phyloP scores from a whole-genome alignment of 805 yeast species.

The Starmerella vitae region DNA sequence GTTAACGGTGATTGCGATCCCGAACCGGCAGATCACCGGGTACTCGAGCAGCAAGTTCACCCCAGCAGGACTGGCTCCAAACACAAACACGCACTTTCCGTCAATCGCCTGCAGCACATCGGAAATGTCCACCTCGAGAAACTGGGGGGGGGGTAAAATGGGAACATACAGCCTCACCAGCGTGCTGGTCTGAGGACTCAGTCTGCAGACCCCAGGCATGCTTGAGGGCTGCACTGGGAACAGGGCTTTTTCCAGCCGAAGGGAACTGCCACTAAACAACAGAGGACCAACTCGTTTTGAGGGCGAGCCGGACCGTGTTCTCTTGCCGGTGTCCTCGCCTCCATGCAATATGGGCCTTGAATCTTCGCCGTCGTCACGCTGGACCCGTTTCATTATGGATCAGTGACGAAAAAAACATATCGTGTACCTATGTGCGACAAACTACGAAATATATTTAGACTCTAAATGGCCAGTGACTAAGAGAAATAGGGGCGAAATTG shows the following conservation, averaged over 20 bases:
- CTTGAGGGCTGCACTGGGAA: constrained; percentile 11
- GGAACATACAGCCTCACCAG: constrained; percentile 15
- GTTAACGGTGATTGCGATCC: constrained; percentile 11
- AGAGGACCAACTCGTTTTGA: constrained; percentile 16
- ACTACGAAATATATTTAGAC: no score
- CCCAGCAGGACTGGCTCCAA: constrained; percentile 3
- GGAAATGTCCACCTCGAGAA: constrained; percentile 7
- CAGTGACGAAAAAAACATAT: no score
- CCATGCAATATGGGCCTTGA: no score
- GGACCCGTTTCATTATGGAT: no score
- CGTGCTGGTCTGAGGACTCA: constrained; percentile 11
- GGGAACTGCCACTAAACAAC: constrained; percentile 9
- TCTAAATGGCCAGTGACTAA: no score
- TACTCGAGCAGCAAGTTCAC: constrained; percentile 5
- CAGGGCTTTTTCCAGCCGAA: constrained; percentile 11
- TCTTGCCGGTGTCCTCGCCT: no score
- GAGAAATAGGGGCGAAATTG: no score
- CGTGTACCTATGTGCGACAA: no score
- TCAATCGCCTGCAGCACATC: constrained; percentile 13
- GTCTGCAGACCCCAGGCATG: constrained; percentile 20
- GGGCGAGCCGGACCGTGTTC: constrained; percentile 13
- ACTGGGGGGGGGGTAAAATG: constrained; percentile 3
- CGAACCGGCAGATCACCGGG: constrained; percentile 11
- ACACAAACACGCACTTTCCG: constrained; percentile 15
- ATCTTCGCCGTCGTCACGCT: no score